Evolutionary conservation across 1,139 yeast genomes (phyloP), one percentile per base, ranked within the genome.

Genomic region (Saccharomyces hybrid): DNA sequence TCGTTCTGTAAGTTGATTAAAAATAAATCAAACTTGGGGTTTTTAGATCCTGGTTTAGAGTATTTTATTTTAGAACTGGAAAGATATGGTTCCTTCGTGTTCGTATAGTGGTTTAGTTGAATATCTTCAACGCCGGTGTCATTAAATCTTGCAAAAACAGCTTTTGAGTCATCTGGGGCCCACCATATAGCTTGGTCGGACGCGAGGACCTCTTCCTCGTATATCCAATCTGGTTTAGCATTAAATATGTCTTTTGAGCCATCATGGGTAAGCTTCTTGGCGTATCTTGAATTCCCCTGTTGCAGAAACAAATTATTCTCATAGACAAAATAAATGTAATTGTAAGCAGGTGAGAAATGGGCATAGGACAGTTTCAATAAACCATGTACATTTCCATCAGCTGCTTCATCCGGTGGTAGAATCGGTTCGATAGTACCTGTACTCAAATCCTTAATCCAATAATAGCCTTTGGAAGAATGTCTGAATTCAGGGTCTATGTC

Each of bases 221-320:
- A 93, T 0, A 93, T 88, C 99, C 99, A 93, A 65, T 93, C 99
- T 0, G 97, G 86, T 58, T 82, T 85, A 0, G 96, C 99, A 66
- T 93, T 89, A 63, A 83, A 81, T n/a, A 88, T 75, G 49, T 78
- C 72, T 0, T 69, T 69, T 4, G 86, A 79, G 0, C 97, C 97
- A 63, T 83, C 90, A 2, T 64, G 56, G 0, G 98, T 89, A 11
- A 93, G 71, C 63, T 75, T 38, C 16, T 16, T 28, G 14, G 48
- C 28, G 3, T 34, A n/a, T 27, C 29, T 78, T 58, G 73, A 77
- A 74, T 78, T 69, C 0, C 78, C 62, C 42, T 75, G 65, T 53
- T 79, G 75, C 14, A 87, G 54, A 62, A 75, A 88, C 5, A 93
- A 66, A 65, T 93, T 81, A 64, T 90, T 82, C 62, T 85, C 82